Evolutionary conservation across 306 rosid genomes (phyloP).

Genomic region (Comarum palustre): DNA sequence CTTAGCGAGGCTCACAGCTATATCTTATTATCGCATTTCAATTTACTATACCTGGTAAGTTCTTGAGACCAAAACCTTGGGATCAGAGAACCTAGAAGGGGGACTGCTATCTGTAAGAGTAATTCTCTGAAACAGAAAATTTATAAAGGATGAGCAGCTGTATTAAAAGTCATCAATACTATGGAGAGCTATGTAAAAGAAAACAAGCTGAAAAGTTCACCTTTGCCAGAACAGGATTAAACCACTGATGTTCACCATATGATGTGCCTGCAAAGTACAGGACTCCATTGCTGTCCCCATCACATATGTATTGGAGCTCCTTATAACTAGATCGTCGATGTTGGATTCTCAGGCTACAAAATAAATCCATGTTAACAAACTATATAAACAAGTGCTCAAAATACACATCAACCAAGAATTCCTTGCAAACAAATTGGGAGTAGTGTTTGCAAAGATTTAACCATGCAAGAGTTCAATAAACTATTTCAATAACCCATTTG

Average conservation of each 20-base stretch:
- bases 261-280: conserved; percentile 85
- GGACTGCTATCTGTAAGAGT: conserved; percentile 76
- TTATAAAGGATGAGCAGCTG: conserved; percentile 20
- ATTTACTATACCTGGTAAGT: conserved; percentile 60
- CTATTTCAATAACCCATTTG: not conserved
- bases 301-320: conserved; percentile 83
- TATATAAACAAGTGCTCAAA: not conserved
- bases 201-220: conserved; percentile 29
- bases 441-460: not conserved
- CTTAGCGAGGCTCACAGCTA: conserved; percentile 6
- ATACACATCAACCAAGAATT: not conserved
- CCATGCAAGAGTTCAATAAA: not conserved
- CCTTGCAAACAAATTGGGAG: not conserved
- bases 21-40: not conserved
- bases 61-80: conserved; percentile 89
- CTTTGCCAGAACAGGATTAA: conserved; percentile 90
- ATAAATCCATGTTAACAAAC: conserved; percentile 14
- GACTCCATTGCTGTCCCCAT: conserved; percentile 88
- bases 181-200: not conserved
- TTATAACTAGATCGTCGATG: conserved; percentile 86
- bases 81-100: conserved; percentile 84
- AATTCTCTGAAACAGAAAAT: conserved; percentile 51
- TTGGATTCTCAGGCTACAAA: conserved; percentile 60
- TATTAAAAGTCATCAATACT: not conserved
- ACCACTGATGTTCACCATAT: conserved; percentile 88